Conservation (phyloP, 2,329 filamentous ascomycete genomes). For the Talaromyces pinophilus region DNA sequence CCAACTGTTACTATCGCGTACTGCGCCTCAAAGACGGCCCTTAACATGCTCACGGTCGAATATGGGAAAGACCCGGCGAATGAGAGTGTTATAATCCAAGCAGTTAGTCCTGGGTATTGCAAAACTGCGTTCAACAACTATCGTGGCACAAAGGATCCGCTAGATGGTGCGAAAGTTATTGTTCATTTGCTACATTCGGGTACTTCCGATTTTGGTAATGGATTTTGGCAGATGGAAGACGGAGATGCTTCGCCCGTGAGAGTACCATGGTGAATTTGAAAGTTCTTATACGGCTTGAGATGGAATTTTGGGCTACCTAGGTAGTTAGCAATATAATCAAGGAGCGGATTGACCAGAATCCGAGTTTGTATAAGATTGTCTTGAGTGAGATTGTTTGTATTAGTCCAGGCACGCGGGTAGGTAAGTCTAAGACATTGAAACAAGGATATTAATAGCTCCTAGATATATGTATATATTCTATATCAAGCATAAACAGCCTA, state of each 20-base stretch:
- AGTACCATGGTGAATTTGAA: background rate
- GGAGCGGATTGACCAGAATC: background rate
- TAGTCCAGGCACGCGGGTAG: too few relatives aligned
- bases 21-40: background rate
- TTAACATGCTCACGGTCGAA: background rate
- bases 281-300: background rate
- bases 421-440: too few relatives aligned
- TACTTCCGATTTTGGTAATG: background rate
- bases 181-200: background rate
- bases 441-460: too few relatives aligned
- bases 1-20: background rate
- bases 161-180: background rate
- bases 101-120: background rate
- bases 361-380: background rate
- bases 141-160: background rate
- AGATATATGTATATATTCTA: too few relatives aligned
- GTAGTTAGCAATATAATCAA: background rate
- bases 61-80: background rate
- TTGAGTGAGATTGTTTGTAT: too few relatives aligned
- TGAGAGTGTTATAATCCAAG: background rate
- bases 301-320: background rate
- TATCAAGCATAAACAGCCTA: too few relatives aligned
- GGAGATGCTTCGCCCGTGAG: background rate
- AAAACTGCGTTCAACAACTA: background rate
- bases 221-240: background rate